phyloP scores from a whole-genome alignment of 2,329 filamentous ascomycete species.

The Coniochaeta prunicola region DNA sequence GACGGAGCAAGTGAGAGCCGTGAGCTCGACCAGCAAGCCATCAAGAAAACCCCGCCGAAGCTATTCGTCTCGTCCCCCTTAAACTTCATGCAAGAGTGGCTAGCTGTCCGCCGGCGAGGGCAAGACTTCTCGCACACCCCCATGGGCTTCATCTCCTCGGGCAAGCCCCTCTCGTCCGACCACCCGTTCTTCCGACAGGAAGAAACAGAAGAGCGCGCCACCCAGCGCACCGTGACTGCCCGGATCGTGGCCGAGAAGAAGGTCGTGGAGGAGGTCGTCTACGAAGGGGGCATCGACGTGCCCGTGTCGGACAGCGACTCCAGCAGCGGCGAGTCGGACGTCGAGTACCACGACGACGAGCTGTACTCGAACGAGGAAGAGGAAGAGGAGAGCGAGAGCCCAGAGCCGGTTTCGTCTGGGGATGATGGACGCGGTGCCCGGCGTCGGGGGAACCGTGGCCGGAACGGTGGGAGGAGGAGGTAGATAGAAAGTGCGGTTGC shows the following conservation, averaged over 20 bases:
- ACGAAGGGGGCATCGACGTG: background rate
- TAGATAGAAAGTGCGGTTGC: background rate
- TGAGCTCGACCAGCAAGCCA: background rate
- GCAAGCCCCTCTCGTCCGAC: slow-evolving; percentile 35
- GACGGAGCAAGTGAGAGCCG: background rate
- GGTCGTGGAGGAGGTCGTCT: background rate
- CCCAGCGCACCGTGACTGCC: background rate
- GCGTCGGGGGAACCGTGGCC: background rate
- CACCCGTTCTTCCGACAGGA: slow-evolving; percentile 43
- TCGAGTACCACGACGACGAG: slow-evolving; percentile 1
- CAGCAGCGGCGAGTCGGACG: background rate
- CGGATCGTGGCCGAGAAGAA: background rate
- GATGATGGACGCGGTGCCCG: background rate
- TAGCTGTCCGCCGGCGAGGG: slow-evolving; percentile 43
- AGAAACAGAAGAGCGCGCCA: background rate
- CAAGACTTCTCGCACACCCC: slow-evolving; percentile 53
- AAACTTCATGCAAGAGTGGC: slow-evolving; percentile 49
- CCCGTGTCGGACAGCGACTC: background rate
- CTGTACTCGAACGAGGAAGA: background rate
- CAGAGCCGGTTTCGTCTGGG: background rate
- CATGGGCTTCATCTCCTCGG: slow-evolving; percentile 49
- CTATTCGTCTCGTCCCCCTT: slow-evolving; percentile 25
- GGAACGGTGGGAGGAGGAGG: background rate
- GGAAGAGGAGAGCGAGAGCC: background rate
- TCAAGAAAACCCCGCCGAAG: background rate